Conservation (phyloP, 2,329 filamentous ascomycete species). For the Ampelomyces quisqualis region DNA sequence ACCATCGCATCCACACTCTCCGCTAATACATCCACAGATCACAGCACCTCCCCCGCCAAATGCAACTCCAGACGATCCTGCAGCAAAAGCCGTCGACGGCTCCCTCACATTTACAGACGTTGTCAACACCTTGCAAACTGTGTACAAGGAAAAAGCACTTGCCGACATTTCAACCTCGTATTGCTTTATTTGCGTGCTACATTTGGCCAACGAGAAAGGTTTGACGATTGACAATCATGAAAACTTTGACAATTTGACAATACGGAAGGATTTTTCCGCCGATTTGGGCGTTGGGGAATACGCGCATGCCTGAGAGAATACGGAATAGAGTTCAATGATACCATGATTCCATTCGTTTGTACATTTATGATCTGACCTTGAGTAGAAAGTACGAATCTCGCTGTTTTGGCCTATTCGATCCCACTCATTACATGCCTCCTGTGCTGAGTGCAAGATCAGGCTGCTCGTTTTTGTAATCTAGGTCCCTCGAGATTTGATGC, state of each 20-base stretch:
- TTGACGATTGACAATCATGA: slow-evolving; percentile 69
- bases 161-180: slow-evolving; percentile 90
- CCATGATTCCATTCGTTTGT: too few species aligned
- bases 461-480: too few species aligned
- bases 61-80: slow-evolving; percentile 27
- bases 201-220: slow-evolving; percentile 91
- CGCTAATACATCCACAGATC: slow-evolving; percentile 19
- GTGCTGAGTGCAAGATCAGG: too few species aligned
- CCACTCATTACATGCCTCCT: too few species aligned
- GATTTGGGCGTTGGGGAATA: slow-evolving; percentile 39
- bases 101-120: slow-evolving; percentile 83
- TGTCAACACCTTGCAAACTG: slow-evolving; percentile 82
- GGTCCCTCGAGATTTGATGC: too few species aligned
- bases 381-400: too few species aligned
- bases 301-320: background rate
- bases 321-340: background rate
- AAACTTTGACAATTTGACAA: slow-evolving; percentile 51
- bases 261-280: slow-evolving; percentile 50
- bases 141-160: slow-evolving; percentile 84
- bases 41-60: slow-evolving; percentile 20
- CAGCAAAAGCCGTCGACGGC: slow-evolving; percentile 50
- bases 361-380: too few species aligned
- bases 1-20: background rate
- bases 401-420: too few species aligned
- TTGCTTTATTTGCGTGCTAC: slow-evolving; percentile 90